phyloP scores from a whole-genome alignment of 1,284 basidiomycete genomes.

The Marasmius fiardii region DNA sequence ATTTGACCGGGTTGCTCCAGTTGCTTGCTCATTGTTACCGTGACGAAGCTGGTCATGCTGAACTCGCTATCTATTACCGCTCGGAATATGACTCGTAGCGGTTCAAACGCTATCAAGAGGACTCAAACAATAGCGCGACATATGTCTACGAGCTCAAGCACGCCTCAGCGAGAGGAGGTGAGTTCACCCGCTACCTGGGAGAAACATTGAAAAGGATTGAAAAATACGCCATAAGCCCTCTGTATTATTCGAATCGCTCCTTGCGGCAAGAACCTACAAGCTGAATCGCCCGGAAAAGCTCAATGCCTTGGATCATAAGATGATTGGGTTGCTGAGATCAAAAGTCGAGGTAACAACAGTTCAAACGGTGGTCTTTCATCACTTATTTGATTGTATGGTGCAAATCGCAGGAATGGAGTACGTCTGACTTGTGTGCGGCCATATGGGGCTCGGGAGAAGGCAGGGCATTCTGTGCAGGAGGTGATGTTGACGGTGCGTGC shows the following conservation, averaged over 20 bases:
- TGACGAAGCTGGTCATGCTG: not conserved
- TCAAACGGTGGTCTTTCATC: conserved; percentile 1
- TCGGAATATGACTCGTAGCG: conserved; percentile 45
- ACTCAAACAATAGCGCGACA: conserved; percentile 58
- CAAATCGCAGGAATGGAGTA: conserved; percentile 63
- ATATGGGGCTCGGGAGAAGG: conserved; percentile 80
- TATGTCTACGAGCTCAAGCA: conserved; percentile 39
- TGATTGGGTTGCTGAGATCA: conserved; percentile 74
- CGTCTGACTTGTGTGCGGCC: conserved; percentile 69
- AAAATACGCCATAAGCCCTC: conserved; percentile 36
- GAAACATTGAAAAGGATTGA: conserved; percentile 7
- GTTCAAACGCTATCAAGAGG: conserved; percentile 39
- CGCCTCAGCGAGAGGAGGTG: conserved; percentile 30
- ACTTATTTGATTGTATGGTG: conserved; percentile 7
- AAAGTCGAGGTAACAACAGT: conserved; percentile 66
- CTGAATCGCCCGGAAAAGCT: conserved; percentile 84
- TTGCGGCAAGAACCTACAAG: conserved; percentile 63
- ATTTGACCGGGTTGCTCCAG: not conserved
- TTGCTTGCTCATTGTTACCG: not conserved
- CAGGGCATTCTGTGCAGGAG: conserved; percentile 91
- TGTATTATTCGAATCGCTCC: conserved; percentile 69
- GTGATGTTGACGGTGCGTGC: conserved; percentile 82
- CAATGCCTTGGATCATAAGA: conserved; percentile 84
- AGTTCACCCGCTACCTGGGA: conserved; percentile 11
- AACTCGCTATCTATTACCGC: conserved; percentile 20